Base-by-base conservation (phyloP, 129 eudicot species). In the Logfia minima region DNA sequence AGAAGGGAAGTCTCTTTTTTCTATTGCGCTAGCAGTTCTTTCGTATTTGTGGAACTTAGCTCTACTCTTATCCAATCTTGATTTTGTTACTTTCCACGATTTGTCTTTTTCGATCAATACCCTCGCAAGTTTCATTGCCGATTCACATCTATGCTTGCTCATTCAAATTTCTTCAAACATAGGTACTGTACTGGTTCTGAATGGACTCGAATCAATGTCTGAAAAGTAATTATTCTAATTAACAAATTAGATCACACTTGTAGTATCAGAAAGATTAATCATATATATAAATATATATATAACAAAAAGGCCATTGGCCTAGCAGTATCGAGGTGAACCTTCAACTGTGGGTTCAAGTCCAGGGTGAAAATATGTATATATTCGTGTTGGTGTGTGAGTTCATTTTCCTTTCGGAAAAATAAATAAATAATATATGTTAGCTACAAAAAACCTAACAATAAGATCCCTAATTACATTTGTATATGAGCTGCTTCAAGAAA, bases 71-170 rank as follows among this genome's bases (percentile, higher is more conserved):
- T 63, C 23, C 5, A 71, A 75, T 37, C 41, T 39, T 62, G 71
- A 35, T 63, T 29, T 58, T 29, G 79, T 75, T 45, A 48, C 70
- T 63, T 62, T 70, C 79, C 79, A 75, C 65, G 71, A 62, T n/a
- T 28, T 55, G 45, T 75, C 79, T 0, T 11, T 75, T 63, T 63
- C 43, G n/a, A 63, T 63, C 24, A 75, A 75, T 9, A 62, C 6
- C 63, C 45, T 18, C 18, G 79, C 79, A 75, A 75, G 71, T 28
- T 45, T 75, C 21, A 28, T 63, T 29, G 71, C 79, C 64, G 63
- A 75, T 75, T 75, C 51, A 18, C 71, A 63, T 29, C 65, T 75
- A 52, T 18, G 62, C 31, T 18, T 75, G 64, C 48, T 70, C 29
- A 64, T 75, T 19, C 39, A 72, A 75, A 64, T 19, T 75, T 63